These are phyloP conservation scores for Backusella luteola DNA, from an alignment of 192 early-diverging fungal species.

Conservation along the genomic window DNA sequence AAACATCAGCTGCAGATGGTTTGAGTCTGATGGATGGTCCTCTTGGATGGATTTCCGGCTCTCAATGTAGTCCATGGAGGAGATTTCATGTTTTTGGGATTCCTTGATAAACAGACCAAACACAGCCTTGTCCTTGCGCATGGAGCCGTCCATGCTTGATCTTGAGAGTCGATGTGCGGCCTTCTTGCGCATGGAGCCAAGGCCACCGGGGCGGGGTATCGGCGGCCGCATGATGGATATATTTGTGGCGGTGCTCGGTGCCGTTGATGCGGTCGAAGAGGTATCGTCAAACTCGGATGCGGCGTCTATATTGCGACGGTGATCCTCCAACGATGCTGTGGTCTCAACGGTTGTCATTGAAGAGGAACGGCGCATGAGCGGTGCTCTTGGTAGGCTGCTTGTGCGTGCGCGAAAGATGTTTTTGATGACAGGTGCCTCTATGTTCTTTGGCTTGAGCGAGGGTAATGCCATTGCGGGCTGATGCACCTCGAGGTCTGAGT, in stretches of 20 bases:
- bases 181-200: constrained; percentile 19
- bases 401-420: constrained; percentile 8
- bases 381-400: constrained; percentile 13
- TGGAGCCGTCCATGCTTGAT: constrained; percentile 14
- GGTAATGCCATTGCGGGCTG: constrained; percentile 25
- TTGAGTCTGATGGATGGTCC: not conserved
- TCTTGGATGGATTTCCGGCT: not conserved
- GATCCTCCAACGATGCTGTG: not conserved
- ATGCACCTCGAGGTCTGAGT: not conserved
- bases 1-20: constrained; percentile 15
- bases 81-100: not conserved
- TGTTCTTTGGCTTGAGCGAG: constrained; percentile 8
- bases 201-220: not conserved
- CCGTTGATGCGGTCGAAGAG: not conserved
- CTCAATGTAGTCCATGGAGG: not conserved
- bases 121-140: not conserved
- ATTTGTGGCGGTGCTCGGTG: not conserved
- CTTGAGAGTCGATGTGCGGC: constrained; percentile 10
- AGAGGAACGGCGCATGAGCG: not conserved
- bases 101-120: constrained; percentile 15
- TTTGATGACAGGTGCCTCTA: not conserved
- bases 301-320: not conserved
- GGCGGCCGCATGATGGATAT: not conserved
- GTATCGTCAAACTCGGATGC: not conserved
- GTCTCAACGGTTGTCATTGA: not conserved